A percentile compares a stretch with the other conserved stretches of the same genome.
Conservation (phyloP, 108 stramenopile species). For the Fistulifera pelliculosa region DNA sequence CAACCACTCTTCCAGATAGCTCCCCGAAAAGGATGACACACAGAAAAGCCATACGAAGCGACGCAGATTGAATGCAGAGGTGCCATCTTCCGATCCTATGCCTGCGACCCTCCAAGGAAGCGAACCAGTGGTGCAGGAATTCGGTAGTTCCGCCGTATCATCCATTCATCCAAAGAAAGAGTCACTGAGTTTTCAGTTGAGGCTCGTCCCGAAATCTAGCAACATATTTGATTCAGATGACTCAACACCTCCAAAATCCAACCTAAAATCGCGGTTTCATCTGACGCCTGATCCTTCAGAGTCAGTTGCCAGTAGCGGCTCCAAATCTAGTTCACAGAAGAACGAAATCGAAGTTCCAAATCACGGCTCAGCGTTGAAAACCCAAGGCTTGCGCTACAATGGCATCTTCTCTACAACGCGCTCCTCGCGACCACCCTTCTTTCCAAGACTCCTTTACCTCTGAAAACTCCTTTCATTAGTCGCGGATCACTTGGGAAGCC, state of each 20-base stretch:
- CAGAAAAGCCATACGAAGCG: not conserved
- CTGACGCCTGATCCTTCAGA: slow-evolving; percentile 1
- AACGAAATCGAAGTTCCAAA: not conserved
- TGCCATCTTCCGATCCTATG: slow-evolving; percentile 3
- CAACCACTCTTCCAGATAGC: not conserved
- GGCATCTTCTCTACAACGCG: too few species aligned
- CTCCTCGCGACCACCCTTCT: not conserved
- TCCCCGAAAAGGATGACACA: too few species aligned
- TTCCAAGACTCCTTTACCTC: not conserved
- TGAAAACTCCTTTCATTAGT: not conserved
- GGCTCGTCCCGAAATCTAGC: slow-evolving; percentile 1
- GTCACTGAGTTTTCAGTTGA: not conserved
- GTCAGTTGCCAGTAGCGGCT: too few species aligned
- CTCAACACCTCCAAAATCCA: not conserved
- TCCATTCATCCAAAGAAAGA: not conserved
- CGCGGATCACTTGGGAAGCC: not conserved
- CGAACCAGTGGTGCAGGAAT: too few species aligned
- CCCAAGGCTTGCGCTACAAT: not conserved
- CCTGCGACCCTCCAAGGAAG: too few species aligned
- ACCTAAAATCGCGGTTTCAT: slow-evolving; percentile 1
- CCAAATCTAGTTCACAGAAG: slow-evolving; percentile 3
- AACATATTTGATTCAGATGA: not conserved
- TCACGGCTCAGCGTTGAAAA: not conserved
- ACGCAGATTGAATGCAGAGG: not conserved
- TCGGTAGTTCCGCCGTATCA: too few species aligned